Evolutionary conservation across 306 rosid species (phyloP).

Genomic region (Dalbergia oliveri): DNA sequence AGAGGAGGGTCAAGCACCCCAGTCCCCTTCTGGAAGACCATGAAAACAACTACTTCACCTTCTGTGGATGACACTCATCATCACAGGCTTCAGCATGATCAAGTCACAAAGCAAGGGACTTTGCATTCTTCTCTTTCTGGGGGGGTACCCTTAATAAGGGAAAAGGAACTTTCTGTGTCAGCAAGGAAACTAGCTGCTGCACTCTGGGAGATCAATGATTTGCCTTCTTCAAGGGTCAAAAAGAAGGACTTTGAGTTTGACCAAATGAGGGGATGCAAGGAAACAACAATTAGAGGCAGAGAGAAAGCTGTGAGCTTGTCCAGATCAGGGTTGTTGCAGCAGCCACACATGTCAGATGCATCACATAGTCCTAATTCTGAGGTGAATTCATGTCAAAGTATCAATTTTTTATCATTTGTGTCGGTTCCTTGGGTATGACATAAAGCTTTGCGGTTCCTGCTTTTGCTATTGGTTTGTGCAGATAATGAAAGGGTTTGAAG

Average conservation of each 20-base stretch:
- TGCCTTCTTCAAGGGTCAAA: conserved; percentile 49
- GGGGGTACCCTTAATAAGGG: conserved; percentile 49
- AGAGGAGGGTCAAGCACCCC: conserved; percentile 75
- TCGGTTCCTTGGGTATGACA: conserved; percentile 32
- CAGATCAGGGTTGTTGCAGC: conserved; percentile 53
- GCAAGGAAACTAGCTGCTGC: conserved; percentile 87
- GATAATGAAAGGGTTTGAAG: conserved; percentile 63
- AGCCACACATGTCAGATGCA: conserved; percentile 73
- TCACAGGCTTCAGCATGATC: conserved; percentile 12
- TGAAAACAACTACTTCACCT: conserved; percentile 40
- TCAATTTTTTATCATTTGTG: not conserved
- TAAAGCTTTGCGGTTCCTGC: conserved; percentile 11
- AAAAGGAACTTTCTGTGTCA: conserved; percentile 64
- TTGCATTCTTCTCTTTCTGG: conserved; percentile 46
- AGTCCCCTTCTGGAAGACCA: conserved; percentile 77
- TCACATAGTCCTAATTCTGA: conserved; percentile 63
- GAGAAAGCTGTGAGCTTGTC: conserved; percentile 51
- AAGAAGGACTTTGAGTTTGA: conserved; percentile 54
- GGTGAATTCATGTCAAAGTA: conserved; percentile 54
- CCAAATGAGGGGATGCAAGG: conserved; percentile 43
- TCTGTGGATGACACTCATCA: conserved; percentile 31
- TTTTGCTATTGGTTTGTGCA: conserved; percentile 43
- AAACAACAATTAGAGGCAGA: conserved; percentile 25
- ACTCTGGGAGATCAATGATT: conserved; percentile 79
- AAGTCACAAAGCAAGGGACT: conserved; percentile 14